phyloP scores from a whole-genome alignment of 2,329 filamentous ascomycete species.

The Hirsutella rhossiliensis region DNA sequence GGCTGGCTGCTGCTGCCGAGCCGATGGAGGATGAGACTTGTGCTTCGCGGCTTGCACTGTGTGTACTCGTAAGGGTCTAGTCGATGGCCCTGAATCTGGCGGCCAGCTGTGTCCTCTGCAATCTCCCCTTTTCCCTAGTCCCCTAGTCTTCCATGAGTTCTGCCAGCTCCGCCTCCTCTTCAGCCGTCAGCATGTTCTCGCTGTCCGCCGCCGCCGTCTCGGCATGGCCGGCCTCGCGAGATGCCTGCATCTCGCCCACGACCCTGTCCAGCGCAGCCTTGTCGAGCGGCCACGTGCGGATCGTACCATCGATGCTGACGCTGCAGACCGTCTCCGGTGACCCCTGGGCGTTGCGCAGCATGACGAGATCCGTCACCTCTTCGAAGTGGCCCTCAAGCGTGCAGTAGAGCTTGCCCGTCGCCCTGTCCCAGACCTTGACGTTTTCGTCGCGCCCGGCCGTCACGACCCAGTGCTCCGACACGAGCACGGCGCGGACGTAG shows the following conservation, averaged over 20 bases:
- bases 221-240: constrained; percentile 33
- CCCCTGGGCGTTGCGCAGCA: constrained; percentile 35
- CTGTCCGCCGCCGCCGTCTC: constrained; percentile 31
- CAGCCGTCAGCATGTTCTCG: constrained; percentile 56
- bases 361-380: constrained; percentile 71
- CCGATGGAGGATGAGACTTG: too few species aligned
- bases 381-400: constrained; percentile 78
- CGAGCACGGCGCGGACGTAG: constrained; percentile 74
- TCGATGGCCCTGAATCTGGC: not conserved
- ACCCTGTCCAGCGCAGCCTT: constrained; percentile 42
- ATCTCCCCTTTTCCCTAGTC: not conserved
- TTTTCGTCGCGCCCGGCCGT: constrained; percentile 89
- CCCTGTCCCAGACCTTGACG: constrained; percentile 75
- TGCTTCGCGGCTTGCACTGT: too few species aligned
- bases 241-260: constrained; percentile 31
- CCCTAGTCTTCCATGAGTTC: constrained; percentile 73
- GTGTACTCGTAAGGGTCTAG: too few species aligned
- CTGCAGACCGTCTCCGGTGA: constrained; percentile 50
- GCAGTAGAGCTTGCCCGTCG: constrained; percentile 61
- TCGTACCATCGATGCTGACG: constrained; percentile 79
- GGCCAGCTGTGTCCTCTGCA: not conserved
- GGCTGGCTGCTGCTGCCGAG: too few species aligned
- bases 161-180: constrained; percentile 87
- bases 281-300: constrained; percentile 70
- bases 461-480: constrained; percentile 66